Conservation (phyloP, 169 alveolate species). For the Eimeria sp. region DNA sequence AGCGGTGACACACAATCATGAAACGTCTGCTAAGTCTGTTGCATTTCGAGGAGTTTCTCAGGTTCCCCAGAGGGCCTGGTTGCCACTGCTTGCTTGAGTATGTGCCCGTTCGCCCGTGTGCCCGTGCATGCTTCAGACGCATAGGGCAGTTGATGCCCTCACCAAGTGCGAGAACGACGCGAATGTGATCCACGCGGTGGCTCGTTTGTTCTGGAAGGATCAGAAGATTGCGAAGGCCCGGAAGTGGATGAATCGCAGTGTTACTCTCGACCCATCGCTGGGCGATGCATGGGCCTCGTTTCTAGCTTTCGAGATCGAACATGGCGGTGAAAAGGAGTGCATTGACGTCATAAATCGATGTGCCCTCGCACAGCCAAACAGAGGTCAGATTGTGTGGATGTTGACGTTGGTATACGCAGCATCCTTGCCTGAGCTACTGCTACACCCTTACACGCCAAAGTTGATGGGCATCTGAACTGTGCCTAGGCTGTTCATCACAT, state of each 20-base stretch:
- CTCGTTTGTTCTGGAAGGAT: conserved; percentile 95
- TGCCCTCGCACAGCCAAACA: conserved; percentile 91
- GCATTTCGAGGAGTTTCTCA: background rate
- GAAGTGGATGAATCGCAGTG: conserved; percentile 97
- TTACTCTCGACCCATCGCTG: conserved; percentile 93
- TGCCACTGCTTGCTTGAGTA: background rate
- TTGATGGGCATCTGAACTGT: background rate
- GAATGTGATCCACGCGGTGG: conserved; percentile 95
- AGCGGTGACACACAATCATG: background rate
- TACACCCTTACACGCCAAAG: background rate
- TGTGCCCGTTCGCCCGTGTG: background rate
- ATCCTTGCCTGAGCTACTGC: background rate
- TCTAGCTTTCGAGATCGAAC: conserved; percentile 95
- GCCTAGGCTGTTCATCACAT: background rate
- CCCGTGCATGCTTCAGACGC: conserved; percentile 86
- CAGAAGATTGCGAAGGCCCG: conserved; percentile 96
- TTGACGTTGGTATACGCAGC: background rate
- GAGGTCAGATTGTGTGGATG: conserved; percentile 82
- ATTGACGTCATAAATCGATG: conserved; percentile 90
- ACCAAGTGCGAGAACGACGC: conserved; percentile 97
- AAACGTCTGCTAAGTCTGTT: background rate
- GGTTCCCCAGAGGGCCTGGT: background rate
- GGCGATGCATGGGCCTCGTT: conserved; percentile 98
- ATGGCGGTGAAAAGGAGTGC: conserved; percentile 86
- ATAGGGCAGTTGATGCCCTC: conserved; percentile 96